Evolutionary conservation across 768 basidiomycete species (phyloP), one percentile per base, ranked within the genome.

Genomic region (Mycena venus): DNA sequence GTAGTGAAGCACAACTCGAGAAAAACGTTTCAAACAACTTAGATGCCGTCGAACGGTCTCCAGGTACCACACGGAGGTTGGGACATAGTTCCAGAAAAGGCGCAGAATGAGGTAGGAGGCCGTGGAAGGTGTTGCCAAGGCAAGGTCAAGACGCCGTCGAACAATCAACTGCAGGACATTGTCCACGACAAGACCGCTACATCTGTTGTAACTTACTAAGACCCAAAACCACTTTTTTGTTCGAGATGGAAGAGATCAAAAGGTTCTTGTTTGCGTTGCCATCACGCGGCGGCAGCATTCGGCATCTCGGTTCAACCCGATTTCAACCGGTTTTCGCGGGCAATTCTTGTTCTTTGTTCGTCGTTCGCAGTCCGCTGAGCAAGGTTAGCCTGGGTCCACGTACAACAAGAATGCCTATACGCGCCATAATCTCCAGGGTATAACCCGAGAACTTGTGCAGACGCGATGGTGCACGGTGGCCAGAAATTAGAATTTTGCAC

Each of bases 221-320:
- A n/a, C n/a, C n/a, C n/a, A n/a, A n/a, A n/a, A n/a, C n/a, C n/a
- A n/a, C n/a, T n/a, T 65, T 49, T 29, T 65, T 44, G 8, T 5
- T 8, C 29, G 49, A 19, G 25, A 38, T 19, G 38, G 34, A 5
- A 58, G 56, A 32, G 56, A 58, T 58, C 56, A 58, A 32, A 10
- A 10, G 58, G 59, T 53, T 31, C 19, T 44, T 44, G 29, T 59
- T 49, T 58, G 7, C 7, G 40, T 44, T 62, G 7, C 27, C n/a
- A 17, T 10, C 23, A n/a, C 17, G n/a, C n/a, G n/a, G 10, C 38
- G 38, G 8, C 40, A 59, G 40, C 55, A 29, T 9, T 59, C 67
- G 67, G 67, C 67, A 47, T 68, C 55, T 59, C 67, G 38, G 55
- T n/a, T n/a, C n/a, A n/a, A n/a, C n/a, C n/a, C n/a, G n/a, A n/a